Evolutionary conservation across 805 yeast genomes (phyloP).

Genomic region (Saturnispora saitoi): DNA sequence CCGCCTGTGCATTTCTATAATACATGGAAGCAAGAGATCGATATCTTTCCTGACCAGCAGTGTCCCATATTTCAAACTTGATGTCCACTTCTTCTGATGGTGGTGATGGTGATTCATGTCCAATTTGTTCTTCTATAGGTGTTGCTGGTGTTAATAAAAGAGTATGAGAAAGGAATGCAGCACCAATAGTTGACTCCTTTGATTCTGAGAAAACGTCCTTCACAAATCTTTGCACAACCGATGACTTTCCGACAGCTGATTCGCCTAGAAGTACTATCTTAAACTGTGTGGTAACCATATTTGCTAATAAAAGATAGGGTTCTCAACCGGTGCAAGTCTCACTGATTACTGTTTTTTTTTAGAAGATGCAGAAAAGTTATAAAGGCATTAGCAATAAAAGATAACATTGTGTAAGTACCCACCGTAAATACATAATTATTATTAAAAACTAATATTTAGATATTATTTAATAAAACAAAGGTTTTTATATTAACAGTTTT

Average conservation of each 20-base stretch:
- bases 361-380: neutral
- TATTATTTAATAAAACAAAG: no score
- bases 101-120: neutral
- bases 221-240: slow-evolving; percentile 61
- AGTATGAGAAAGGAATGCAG: slow-evolving; percentile 70
- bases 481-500: no score
- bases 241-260: slow-evolving; percentile 62
- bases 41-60: slow-evolving; percentile 65
- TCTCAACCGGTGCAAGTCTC: neutral
- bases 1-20: slow-evolving; percentile 73
- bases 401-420: no score
- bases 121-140: neutral
- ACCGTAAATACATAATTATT: no score
- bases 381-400: no score
- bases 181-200: slow-evolving; percentile 78
- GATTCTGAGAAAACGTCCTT: slow-evolving; percentile 65
- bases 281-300: slow-evolving; percentile 31
- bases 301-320: neutral
- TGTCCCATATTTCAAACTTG: slow-evolving; percentile 75
- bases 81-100: slow-evolving; percentile 21
- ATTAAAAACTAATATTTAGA: no score
- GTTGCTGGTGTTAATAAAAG: slow-evolving; percentile 45
- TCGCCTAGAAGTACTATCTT: slow-evolving; percentile 53
- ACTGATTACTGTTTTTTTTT: neutral
- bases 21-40: slow-evolving; percentile 77